Base-by-base conservation (phyloP, 495 filamentous ascomycete species). In the Durotheca rogersii region DNA sequence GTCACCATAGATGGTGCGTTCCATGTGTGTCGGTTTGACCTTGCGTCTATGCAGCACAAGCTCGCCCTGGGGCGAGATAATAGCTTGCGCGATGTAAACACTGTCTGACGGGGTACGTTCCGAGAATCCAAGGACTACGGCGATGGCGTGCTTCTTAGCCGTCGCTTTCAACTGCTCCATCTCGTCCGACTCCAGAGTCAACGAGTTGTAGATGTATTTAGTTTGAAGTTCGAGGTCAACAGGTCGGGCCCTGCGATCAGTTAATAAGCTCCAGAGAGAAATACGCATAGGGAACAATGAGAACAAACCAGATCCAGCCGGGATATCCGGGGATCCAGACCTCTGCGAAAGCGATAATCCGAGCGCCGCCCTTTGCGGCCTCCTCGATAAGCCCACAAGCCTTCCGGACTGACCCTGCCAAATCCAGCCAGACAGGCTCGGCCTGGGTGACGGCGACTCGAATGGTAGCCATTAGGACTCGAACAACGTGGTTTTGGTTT, bases 1-100 rank as follows among this genome's bases (percentile, higher is more conserved):
- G 54, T 86, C 81, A 0, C 81, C 81, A 39, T 79, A 84, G 23
- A 84, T 65, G 0, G 80, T 81, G 4, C 81, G 73, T 59, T 86
- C 81, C 72, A 83, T 76, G 47, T 84, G 81, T 17, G 81, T 84
- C 0, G 79, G 69, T 61, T 86, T 84, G 35, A 83, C 66, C 67
- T 84, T 84, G 7, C 76, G 63, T 0, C 81, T 71, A 11, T 64
- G 58, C 21, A 71, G 64, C 4, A 67, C 44, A 17, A 83, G 59
- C 11, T 70, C 61, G 1, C 81, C 81, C 14, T 71, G 62, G 0
- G 66, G 33, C 0, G 56, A 66, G 45, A 84, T 81, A 33, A 78
- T 67, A 5, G 67, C 69, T 56, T 86, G 81, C 0, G 80, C 62
- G 39, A 83, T 83, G 58, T 83, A 84, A 1, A 83, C 48, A 4